Percentiles rank a stretch among this genome's conserved stretches.
These are phyloP conservation scores for Eurotiales sp. DNA, from an alignment of 2,329 filamentous ascomycete species.

Conservation along the genomic window DNA sequence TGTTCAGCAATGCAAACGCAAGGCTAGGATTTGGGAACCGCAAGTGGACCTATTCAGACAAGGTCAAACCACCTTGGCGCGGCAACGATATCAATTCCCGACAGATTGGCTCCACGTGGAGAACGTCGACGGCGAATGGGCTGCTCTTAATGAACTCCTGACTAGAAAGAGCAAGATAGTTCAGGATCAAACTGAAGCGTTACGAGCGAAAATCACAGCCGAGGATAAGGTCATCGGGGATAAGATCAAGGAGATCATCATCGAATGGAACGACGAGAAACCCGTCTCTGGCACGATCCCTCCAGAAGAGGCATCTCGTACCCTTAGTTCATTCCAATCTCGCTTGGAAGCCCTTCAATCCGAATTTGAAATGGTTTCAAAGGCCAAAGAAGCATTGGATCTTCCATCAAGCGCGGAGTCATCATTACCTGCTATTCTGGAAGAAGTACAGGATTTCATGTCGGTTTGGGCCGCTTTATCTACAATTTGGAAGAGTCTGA, in stretches of 20 bases:
- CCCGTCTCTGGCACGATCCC: conserved; percentile 92
- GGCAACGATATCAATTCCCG: conserved; percentile 91
- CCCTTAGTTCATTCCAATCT: conserved; percentile 75
- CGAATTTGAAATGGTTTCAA: conserved; percentile 89
- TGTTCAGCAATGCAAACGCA: conserved; percentile 92
- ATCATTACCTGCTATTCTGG: conserved; percentile 77
- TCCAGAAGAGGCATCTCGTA: conserved; percentile 80
- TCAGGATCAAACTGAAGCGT: conserved; percentile 89
- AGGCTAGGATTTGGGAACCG: conserved; percentile 89
- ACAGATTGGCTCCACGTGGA: conserved; percentile 93
- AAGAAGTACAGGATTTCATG: conserved; percentile 98
- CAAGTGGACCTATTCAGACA: conserved; percentile 96
- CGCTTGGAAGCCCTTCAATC: conserved; percentile 81
- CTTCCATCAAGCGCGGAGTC: conserved; percentile 76
- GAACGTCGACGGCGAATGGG: conserved; percentile 95
- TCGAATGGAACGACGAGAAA: conserved; percentile 93
- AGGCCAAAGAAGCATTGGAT: conserved; percentile 94
- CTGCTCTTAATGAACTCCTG: conserved; percentile 85
- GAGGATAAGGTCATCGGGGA: conserved; percentile 89
- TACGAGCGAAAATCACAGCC: conserved; percentile 89
- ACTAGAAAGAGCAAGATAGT: conserved; percentile 92
- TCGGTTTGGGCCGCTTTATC: conserved; percentile 95
- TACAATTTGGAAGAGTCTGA: conserved; percentile 93
- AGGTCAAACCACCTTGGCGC: conserved; percentile 84
- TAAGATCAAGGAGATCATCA: conserved; percentile 79